Evolutionary conservation across 768 basidiomycete species (phyloP), one percentile per base, ranked within the genome.

Genomic region (Coprinopsis marcescibilis): DNA sequence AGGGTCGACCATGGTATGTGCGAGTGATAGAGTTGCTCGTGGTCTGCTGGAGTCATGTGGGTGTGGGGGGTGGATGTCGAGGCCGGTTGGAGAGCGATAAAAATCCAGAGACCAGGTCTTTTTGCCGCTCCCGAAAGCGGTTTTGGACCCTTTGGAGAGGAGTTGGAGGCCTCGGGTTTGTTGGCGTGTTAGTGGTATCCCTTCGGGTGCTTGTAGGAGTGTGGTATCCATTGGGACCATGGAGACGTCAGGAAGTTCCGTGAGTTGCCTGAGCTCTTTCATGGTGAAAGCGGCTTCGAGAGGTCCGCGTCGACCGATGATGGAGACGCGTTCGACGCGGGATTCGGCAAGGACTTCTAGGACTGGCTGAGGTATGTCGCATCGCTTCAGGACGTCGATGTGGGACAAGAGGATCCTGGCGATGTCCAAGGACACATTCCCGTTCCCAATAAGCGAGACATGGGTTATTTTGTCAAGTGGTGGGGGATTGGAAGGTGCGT

Each of bases 401-500:
- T 78, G 67, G 11, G 85, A 86, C 50, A 99, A 78, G 4, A 97
- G 77, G 60, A 97, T 90, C 3, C 94, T 78, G 1, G 93, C 92
- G 21, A 94, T 72, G 57, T 99, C 95, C 26, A 99, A 72, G 6
- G 93, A 85, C 46, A 99, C 94, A 55, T 98, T 97, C 10, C 95
- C 95, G 52, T 92, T 89, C 0, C 96, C 95, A 35, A 98, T 84
- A 45, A 99, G 67, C 1, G 89, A 80, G 23, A 94, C 81, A 54
- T 94, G 86, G 2, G 71, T 60, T 3, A 79, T 65, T 32, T 73
- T 74, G 24, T 88, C 78, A 1, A 92, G 73, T 0, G 81, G 70
- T 1, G 85, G 82, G 0, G 85, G 71, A 15, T 10, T 36, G 0
- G 73, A 60, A 0, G 77, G 72, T 8, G 71, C 68, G 7, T 81